Evolutionary conservation across 176 grass and related monocot species (phyloP), one percentile per base, ranked within the genome.

Genomic region (Zoysia japonica): DNA sequence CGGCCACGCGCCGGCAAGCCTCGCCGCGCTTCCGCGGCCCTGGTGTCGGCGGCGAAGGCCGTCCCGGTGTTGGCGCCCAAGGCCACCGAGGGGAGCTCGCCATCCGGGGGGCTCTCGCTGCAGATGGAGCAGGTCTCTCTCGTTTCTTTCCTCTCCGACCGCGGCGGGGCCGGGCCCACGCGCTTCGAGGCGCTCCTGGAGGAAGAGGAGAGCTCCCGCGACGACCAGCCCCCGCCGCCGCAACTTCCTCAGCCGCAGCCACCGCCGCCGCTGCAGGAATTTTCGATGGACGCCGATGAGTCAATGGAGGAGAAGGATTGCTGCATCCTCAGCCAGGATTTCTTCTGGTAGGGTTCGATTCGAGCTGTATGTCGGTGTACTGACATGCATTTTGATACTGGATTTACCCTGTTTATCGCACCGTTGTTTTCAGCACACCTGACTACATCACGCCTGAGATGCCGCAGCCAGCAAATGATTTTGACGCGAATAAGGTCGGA

Each of bases 271-370:
- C 47, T 4, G 37, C 59, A 83, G 52, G 40, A 38, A 12, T 38
- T 46, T 5, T 61, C 74, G 16, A 9, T 78, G 60, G 84, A 91
- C 19, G 50, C 74, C 6, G 91, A 92, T 50, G 91, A 90, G 17
- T 57, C 47, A 56, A 81, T 79, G 81, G 89, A 89, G 61, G 89
- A 94, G 76, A 93, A 78, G 79, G 90, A 94, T 47, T 68, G 37
- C 85, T 90, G 85, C 76, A 94, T 98, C 62, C 95, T 98, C 51
- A 98, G 92, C 56, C 92, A 98, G 80, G 95, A 98, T 85, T 92
- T 98, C 88, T 94, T 98, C 81, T 98, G 95, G 95, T 92, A 82
- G 10, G 63, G 72, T 76, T 43, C 28, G 38, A 53, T 17, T 51
- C 11, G 11, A 48, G 37, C 1, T 69, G 28, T 38, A 28, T 19